A percentile compares a stretch with the other conserved stretches of the same genome.
These are phyloP conservation scores for Exophiala viscosa DNA, from an alignment of 2,329 filamentous ascomycete species.

Conservation along the genomic window DNA sequence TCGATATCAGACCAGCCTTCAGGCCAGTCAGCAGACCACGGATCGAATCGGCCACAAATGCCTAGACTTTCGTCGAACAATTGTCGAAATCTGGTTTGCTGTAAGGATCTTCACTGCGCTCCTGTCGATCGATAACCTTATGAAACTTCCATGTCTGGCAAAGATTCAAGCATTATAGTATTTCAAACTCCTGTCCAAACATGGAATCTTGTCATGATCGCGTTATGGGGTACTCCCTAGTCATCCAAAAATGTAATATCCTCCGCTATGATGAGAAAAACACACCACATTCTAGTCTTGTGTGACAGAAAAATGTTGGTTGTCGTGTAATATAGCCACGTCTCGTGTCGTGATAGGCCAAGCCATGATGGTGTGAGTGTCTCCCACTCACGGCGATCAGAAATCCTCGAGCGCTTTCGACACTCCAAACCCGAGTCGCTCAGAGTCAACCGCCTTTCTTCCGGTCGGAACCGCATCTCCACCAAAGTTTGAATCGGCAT, in stretches of 20 bases:
- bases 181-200: background rate
- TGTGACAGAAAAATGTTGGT: background rate
- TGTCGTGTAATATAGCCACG: constrained; percentile 1
- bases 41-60: too few species aligned
- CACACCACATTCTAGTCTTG: background rate
- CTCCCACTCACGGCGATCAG: background rate
- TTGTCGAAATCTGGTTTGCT: too few species aligned
- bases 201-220: background rate
- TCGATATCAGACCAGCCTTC: too few species aligned
- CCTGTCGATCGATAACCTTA: background rate
- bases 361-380: background rate
- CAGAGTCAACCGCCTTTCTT: constrained; percentile 6
- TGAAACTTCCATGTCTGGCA: background rate
- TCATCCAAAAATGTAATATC: background rate
- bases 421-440: constrained; percentile 7
- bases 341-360: constrained; percentile 9
- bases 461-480: constrained; percentile 5
- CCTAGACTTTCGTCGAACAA: too few species aligned
- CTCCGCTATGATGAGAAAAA: background rate
- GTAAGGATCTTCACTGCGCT: background rate
- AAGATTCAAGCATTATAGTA: background rate
- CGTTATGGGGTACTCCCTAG: background rate
- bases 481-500: background rate
- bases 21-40: too few species aligned
- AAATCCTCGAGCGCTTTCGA: constrained; percentile 10